phyloP scores from a whole-genome alignment of 2,329 filamentous ascomycete species.

The Stemphylium vesicarium region DNA sequence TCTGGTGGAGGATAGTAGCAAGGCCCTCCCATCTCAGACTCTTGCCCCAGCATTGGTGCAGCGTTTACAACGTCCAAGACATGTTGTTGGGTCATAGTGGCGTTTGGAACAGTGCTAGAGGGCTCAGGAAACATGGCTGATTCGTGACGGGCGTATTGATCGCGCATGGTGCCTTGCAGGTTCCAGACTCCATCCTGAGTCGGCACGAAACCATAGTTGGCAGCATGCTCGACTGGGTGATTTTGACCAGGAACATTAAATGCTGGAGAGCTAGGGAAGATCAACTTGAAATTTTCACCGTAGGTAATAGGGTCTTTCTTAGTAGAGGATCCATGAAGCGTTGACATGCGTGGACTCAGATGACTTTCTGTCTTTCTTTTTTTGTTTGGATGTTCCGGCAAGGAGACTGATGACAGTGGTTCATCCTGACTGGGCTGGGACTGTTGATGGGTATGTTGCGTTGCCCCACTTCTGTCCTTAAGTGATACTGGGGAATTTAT shows the following conservation, averaged over 20 bases:
- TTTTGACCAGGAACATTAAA: slow-evolving; percentile 1
- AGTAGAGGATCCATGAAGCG: not conserved
- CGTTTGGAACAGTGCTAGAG: slow-evolving; percentile 53
- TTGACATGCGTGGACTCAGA: slow-evolving; percentile 4
- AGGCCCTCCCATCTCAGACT: slow-evolving; percentile 15
- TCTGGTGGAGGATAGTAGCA: slow-evolving; percentile 31
- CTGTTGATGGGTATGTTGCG: slow-evolving; percentile 35
- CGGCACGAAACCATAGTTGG: not conserved
- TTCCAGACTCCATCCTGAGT: slow-evolving; percentile 19
- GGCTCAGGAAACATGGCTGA: slow-evolving; percentile 51
- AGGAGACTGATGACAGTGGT: slow-evolving; percentile 24
- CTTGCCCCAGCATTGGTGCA: slow-evolving; percentile 34
- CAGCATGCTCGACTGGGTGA: not conserved
- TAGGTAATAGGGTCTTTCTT: slow-evolving; percentile 15
- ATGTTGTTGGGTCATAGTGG: slow-evolving; percentile 50
- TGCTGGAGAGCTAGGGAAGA: slow-evolving; percentile 3
- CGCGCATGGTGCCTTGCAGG: slow-evolving; percentile 42
- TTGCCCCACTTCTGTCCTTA: slow-evolving; percentile 30
- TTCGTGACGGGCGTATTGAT: slow-evolving; percentile 49
- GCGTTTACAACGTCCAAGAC: slow-evolving; percentile 46
- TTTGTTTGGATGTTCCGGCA: slow-evolving; percentile 30
- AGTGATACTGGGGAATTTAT: slow-evolving; percentile 29
- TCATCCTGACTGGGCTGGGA: slow-evolving; percentile 19
- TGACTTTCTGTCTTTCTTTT: slow-evolving; percentile 29
- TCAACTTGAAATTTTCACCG: slow-evolving; percentile 14